Conservation (phyloP, 2,329 filamentous ascomycete species). For the Colletotrichum acutatum region DNA sequence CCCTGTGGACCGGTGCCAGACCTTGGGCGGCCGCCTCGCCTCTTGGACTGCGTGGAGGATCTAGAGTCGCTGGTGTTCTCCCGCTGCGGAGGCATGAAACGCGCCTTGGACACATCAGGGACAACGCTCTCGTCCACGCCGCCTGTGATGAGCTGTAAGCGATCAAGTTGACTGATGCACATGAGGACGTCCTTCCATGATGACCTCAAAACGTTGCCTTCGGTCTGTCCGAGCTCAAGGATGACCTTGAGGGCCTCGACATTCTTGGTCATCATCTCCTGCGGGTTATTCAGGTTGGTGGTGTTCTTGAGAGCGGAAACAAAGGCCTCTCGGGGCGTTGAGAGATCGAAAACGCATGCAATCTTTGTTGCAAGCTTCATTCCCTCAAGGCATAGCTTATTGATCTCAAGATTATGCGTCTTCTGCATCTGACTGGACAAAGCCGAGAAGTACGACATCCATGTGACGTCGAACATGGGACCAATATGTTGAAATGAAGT, state of each 20-base stretch:
- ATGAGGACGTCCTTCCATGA: constrained; percentile 97
- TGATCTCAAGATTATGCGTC: constrained; percentile 90
- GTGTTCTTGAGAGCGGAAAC: constrained; percentile 92
- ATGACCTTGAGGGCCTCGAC: constrained; percentile 93
- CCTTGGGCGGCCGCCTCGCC: constrained; percentile 53
- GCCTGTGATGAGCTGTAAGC: constrained; percentile 92
- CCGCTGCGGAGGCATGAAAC: constrained; percentile 72
- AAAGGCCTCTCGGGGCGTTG: constrained; percentile 94
- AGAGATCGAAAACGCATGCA: constrained; percentile 90
- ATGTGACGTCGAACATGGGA: constrained; percentile 98
- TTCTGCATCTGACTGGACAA: constrained; percentile 94
- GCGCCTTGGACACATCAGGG: constrained; percentile 89
- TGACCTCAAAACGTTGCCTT: constrained; percentile 87
- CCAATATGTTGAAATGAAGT: constrained; percentile 95
- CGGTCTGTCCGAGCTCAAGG: constrained; percentile 90
- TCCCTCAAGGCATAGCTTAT: constrained; percentile 92
- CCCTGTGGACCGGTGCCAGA: constrained; percentile 71
- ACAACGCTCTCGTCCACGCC: constrained; percentile 93
- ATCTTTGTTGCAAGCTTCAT: constrained; percentile 95
- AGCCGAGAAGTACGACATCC: constrained; percentile 99
- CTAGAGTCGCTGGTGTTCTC: constrained; percentile 67
- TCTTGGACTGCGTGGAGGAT: constrained; percentile 73
- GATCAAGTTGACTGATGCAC: constrained; percentile 94
- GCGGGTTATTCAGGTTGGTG: constrained; percentile 94
- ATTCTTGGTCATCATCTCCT: constrained; percentile 96